phyloP scores from a whole-genome alignment of 148 eudicot species.

The Vaccinium vitisidaea region DNA sequence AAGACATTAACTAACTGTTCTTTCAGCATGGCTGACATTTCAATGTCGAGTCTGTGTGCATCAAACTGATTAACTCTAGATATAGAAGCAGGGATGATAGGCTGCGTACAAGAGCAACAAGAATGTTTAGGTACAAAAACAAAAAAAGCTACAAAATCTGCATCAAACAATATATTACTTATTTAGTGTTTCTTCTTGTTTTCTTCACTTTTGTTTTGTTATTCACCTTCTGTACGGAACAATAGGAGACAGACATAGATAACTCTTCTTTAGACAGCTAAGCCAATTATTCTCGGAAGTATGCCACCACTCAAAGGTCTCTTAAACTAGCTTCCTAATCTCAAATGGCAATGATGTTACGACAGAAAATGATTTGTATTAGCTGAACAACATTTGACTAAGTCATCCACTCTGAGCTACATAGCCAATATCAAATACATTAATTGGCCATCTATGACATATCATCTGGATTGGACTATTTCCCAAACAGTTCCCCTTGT shows the following conservation, averaged over 20 bases:
- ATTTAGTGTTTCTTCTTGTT: not conserved
- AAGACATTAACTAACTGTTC: slow-evolving; percentile 93
- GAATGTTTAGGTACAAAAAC: not conserved
- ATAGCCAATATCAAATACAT: not conserved
- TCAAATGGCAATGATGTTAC: no score
- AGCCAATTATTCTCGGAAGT: not conserved
- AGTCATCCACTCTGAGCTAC: not conserved
- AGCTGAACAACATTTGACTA: not conserved
- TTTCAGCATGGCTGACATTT: slow-evolving; percentile 95
- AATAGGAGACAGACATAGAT: not conserved
- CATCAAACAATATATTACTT: not conserved
- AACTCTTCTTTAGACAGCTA: not conserved
- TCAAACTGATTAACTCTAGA: slow-evolving; percentile 96
- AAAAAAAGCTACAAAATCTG: not conserved
- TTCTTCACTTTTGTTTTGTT: not conserved
- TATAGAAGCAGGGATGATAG: slow-evolving; percentile 59
- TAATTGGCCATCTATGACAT: not conserved
- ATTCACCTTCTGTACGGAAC: not conserved
- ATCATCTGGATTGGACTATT: not conserved
- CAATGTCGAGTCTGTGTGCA: slow-evolving; percentile 87
- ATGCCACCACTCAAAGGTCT: not conserved
- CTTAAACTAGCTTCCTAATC: slow-evolving; percentile 3
- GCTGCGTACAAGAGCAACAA: slow-evolving; percentile 32
- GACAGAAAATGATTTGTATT: not conserved
- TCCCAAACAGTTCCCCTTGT: not conserved